Conservation (phyloP, 768 basidiomycete species). For the Leccinum pellstonianum region DNA sequence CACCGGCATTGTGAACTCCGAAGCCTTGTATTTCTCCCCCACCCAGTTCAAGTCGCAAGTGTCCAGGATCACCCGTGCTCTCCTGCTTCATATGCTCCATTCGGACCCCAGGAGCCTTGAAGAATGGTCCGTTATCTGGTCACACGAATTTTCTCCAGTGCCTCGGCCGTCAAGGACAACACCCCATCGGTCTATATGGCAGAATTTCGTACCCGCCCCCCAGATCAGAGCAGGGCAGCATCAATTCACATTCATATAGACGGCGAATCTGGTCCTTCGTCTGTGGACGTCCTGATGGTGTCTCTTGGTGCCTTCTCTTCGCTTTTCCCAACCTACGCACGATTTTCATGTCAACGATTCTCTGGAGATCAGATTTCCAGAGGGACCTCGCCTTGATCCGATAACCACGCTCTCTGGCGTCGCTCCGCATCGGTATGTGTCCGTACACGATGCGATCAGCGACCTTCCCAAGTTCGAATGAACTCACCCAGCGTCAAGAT, state of each 20-base stretch:
- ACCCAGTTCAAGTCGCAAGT: slow-evolving; percentile 73
- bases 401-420: slow-evolving; percentile 49
- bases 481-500: too few relatives aligned
- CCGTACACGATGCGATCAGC: slow-evolving; percentile 69
- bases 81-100: slow-evolving; percentile 68
- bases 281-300: slow-evolving; percentile 70
- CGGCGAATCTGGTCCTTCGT: slow-evolving; percentile 81
- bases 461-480: slow-evolving; percentile 49
- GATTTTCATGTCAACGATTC: slow-evolving; percentile 39
- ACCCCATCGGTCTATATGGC: slow-evolving; percentile 76
- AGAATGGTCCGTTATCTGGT: slow-evolving; percentile 52
- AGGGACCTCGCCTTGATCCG: slow-evolving; percentile 38
- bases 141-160: slow-evolving; percentile 37
- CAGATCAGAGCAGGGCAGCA: slow-evolving; percentile 77
- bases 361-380: slow-evolving; percentile 52
- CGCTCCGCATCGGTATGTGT: slow-evolving; percentile 56
- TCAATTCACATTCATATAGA: slow-evolving; percentile 89
- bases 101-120: slow-evolving; percentile 59
- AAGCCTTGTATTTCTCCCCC: slow-evolving; percentile 76
- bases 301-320: slow-evolving; percentile 69
- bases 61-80: slow-evolving; percentile 64
- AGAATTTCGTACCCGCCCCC: slow-evolving; percentile 80
- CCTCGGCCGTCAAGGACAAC: slow-evolving; percentile 61
- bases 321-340: slow-evolving; percentile 45
- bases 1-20: slow-evolving; percentile 77